phyloP scores from a whole-genome alignment of 495 filamentous ascomycete species.

The Friedmanniomyces simplex region DNA sequence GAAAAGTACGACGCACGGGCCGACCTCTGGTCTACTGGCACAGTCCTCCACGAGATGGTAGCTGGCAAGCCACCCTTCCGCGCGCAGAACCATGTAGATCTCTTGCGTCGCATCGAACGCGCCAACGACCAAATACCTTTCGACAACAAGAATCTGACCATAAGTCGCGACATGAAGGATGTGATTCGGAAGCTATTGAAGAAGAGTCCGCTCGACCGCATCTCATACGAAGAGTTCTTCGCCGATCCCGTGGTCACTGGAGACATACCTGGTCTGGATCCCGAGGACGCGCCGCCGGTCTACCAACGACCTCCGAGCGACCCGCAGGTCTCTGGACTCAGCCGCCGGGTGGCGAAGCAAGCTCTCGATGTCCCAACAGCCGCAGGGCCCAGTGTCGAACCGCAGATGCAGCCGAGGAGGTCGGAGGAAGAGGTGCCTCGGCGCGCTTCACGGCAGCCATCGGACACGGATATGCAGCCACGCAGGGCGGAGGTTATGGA shows the following conservation, averaged over 20 bases:
- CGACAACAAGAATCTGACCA: slow-evolving; percentile 59
- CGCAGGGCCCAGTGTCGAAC: neutral
- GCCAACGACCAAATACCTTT: slow-evolving; percentile 76
- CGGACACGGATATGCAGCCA: slow-evolving; percentile 8
- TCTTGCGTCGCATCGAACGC: slow-evolving; percentile 82
- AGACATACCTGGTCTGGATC: slow-evolving; percentile 72
- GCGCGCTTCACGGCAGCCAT: slow-evolving; percentile 1
- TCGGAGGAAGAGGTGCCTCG: slow-evolving; percentile 12
- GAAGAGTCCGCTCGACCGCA: slow-evolving; percentile 69
- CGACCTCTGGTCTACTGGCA: slow-evolving; percentile 95
- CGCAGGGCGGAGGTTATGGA: neutral
- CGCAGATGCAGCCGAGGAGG: slow-evolving; percentile 1
- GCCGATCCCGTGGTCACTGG: slow-evolving; percentile 58
- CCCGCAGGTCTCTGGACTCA: slow-evolving; percentile 21
- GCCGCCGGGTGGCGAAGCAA: slow-evolving; percentile 22
- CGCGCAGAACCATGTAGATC: slow-evolving; percentile 86
- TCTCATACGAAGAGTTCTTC: slow-evolving; percentile 79
- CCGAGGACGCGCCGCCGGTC: slow-evolving; percentile 54
- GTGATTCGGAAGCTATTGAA: slow-evolving; percentile 73
- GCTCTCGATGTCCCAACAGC: slow-evolving; percentile 2
- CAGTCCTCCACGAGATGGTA: slow-evolving; percentile 91
- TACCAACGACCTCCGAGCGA: slow-evolving; percentile 22
- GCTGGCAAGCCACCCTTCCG: slow-evolving; percentile 83
- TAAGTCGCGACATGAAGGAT: slow-evolving; percentile 59
- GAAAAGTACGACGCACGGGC: slow-evolving; percentile 96